Conservation (phyloP, 2,329 filamentous ascomycete genomes). For the Aspergillus sp. region DNA sequence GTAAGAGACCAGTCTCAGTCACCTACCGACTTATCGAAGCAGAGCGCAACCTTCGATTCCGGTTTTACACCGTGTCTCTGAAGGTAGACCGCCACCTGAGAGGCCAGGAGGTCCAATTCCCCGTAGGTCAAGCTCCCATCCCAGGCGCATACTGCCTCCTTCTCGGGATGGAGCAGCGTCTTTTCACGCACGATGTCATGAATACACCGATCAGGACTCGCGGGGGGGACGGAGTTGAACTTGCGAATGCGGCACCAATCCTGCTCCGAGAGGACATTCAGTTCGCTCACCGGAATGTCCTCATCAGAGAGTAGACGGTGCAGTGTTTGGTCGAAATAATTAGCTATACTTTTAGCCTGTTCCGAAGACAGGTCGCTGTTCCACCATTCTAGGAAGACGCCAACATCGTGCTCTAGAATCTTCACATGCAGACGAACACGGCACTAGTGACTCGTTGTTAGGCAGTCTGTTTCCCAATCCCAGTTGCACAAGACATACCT, state of each 20-base stretch:
- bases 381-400: constrained; percentile 40
- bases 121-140: constrained; percentile 39
- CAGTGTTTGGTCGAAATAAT: constrained; percentile 55
- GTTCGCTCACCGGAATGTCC: constrained; percentile 43
- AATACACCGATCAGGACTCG: constrained; percentile 40
- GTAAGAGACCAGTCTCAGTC: too few relatives aligned
- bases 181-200: constrained; percentile 37
- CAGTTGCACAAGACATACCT: constrained; percentile 23
- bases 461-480: neutral
- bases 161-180: constrained; percentile 33
- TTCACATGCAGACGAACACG: constrained; percentile 38
- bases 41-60: constrained; percentile 36
- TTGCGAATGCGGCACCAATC: constrained; percentile 56
- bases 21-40: constrained; percentile 44
- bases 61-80: constrained; percentile 41
- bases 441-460: constrained; percentile 24
- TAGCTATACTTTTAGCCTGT: constrained; percentile 47
- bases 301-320: constrained; percentile 46
- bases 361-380: constrained; percentile 36
- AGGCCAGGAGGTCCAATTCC: constrained; percentile 39
- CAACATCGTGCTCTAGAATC: constrained; percentile 31
- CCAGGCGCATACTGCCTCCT: constrained; percentile 38
- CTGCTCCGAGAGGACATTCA: constrained; percentile 56
- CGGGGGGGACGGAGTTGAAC: constrained; percentile 50
- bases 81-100: constrained; percentile 36